phyloP scores from a whole-genome alignment of 352 stramenopile genomes.

The Globisporangium nagaii region DNA sequence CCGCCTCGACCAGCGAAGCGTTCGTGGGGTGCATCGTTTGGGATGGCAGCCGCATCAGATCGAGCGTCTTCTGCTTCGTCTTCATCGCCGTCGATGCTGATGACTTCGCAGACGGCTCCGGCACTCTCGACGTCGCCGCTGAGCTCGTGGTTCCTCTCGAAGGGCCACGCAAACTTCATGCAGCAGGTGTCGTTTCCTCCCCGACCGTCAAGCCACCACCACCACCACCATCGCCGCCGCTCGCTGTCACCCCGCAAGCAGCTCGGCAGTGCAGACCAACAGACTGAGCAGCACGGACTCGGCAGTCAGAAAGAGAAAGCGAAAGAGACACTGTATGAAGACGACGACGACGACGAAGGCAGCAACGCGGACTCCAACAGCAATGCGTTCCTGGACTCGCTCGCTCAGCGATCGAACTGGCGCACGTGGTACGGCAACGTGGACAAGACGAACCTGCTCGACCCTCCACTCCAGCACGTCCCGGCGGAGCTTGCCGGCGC shows the following conservation, averaged over 20 bases:
- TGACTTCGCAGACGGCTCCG: neutral
- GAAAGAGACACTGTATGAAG: neutral
- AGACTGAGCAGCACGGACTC: neutral
- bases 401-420: conserved; percentile 41
- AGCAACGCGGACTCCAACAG: neutral
- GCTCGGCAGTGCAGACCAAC: neutral
- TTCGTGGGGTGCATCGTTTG: conserved; percentile 11
- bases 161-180: conserved; percentile 21
- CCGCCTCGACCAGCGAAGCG: conserved; percentile 2
- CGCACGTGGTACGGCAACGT: conserved; percentile 54
- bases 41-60: conserved; percentile 1
- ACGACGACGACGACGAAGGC: neutral
- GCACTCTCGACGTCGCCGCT: conserved; percentile 9
- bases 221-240: conserved; percentile 33
- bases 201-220: conserved; percentile 17
- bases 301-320: neutral
- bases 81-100: neutral
- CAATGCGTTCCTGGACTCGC: conserved; percentile 45
- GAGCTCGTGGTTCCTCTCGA: conserved; percentile 20
- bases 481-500: conserved; percentile 19
- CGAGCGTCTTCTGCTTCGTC: neutral
- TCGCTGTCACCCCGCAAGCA: conserved; percentile 32
- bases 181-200: conserved; percentile 14
- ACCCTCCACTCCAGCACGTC: conserved; percentile 35
- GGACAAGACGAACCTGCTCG: conserved; percentile 34